Percentiles rank a stretch among this genome's conserved stretches.
phyloP scores from a whole-genome alignment of 371 early-diverging fungal species.

The Saksenaea oblongispora region DNA sequence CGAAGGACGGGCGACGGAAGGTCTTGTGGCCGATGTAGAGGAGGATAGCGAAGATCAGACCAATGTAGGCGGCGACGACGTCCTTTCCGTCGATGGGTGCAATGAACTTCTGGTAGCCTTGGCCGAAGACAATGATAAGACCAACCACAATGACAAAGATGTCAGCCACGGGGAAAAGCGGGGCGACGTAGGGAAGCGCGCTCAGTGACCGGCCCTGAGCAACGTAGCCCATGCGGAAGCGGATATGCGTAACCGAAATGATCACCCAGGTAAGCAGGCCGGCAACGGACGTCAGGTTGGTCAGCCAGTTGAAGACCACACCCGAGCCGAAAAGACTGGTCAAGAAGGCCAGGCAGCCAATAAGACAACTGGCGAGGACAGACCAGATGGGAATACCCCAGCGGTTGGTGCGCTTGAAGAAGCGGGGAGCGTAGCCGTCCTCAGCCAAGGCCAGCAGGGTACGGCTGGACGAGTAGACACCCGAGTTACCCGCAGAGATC shows the following conservation, averaged over 20 bases:
- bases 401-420: slow-evolving; percentile 51
- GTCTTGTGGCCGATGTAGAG: slow-evolving; percentile 55
- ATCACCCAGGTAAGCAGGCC: slow-evolving; percentile 81
- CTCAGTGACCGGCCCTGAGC: slow-evolving; percentile 66
- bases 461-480: slow-evolving; percentile 70
- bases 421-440: slow-evolving; percentile 63
- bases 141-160: slow-evolving; percentile 61
- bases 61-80: slow-evolving; percentile 47
- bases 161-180: slow-evolving; percentile 71
- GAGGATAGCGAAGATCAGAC: slow-evolving; percentile 45
- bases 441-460: slow-evolving; percentile 67
- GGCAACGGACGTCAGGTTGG: slow-evolving; percentile 68
- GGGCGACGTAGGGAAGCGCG: slow-evolving; percentile 70
- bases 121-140: slow-evolving; percentile 61
- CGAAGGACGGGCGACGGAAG: slow-evolving; percentile 19
- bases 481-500: slow-evolving; percentile 74
- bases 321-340: slow-evolving; percentile 53
- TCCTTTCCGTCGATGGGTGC: slow-evolving; percentile 39
- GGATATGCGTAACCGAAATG: slow-evolving; percentile 72
- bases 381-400: slow-evolving; percentile 65
- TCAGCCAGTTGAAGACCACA: slow-evolving; percentile 69
- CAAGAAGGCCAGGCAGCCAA: slow-evolving; percentile 59
- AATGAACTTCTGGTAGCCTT: slow-evolving; percentile 55
- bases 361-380: slow-evolving; percentile 49
- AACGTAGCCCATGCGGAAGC: slow-evolving; percentile 76